phyloP scores from a whole-genome alignment of 371 early-diverging fungal species.

The Mucor indicus region DNA sequence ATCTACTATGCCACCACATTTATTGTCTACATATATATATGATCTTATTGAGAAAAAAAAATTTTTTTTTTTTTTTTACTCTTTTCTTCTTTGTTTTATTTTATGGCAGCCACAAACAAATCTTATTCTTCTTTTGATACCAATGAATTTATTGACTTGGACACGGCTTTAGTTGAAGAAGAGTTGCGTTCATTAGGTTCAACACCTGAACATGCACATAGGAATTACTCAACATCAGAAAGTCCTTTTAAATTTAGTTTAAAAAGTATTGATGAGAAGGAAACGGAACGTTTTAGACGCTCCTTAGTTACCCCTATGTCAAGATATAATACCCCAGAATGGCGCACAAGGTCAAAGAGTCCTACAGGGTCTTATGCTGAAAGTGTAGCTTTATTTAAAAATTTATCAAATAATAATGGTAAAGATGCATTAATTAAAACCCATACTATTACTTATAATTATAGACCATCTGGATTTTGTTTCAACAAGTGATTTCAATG shows the following conservation, averaged over 20 bases:
- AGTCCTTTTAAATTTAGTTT: slow-evolving; percentile 5
- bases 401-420: slow-evolving; percentile 5
- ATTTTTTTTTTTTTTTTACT: no score
- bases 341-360: not conserved
- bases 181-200: not conserved
- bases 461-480: no score
- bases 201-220: not conserved
- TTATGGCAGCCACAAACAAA: no score
- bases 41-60: no score
- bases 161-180: slow-evolving; percentile 8
- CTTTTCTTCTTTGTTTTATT: no score
- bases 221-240: no score
- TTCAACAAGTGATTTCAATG: no score
- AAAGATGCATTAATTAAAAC: no score
- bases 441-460: no score
- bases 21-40: no score
- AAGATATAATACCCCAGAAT: not conserved
- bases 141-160: slow-evolving; percentile 14
- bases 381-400: slow-evolving; percentile 16
- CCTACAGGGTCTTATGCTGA: slow-evolving; percentile 7
- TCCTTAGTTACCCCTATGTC: slow-evolving; percentile 18
- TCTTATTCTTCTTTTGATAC: slow-evolving; percentile 2
- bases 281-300: slow-evolving; percentile 3
- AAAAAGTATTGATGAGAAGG: slow-evolving; percentile 10
- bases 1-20: no score